Percentiles rank a stretch among this genome's conserved stretches.
Evolutionary conservation across 805 yeast genomes (phyloP).

Genomic region (Suhomyces emberorum): DNA sequence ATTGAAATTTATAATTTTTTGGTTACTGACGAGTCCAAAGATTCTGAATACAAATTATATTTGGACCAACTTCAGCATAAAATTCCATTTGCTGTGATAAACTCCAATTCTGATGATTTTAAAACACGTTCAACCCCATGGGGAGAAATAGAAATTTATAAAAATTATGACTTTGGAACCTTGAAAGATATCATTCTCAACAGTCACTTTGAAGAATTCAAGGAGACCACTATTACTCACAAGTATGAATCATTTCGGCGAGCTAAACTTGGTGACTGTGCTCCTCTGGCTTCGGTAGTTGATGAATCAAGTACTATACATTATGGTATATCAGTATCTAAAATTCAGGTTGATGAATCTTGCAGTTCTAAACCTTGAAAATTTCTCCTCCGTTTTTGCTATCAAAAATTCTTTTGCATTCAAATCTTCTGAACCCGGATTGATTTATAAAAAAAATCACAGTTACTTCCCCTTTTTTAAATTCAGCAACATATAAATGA

Average conservation of each 20-base stretch:
- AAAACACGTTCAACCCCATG: conserved; percentile 13
- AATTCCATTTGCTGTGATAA: conserved; percentile 20
- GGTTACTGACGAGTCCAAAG: not conserved
- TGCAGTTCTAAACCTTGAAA: no score
- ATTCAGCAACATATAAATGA: no score
- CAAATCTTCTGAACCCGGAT: no score
- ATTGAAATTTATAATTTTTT: conserved; percentile 40
- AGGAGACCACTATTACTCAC: conserved; percentile 17
- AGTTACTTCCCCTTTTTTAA: no score
- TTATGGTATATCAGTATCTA: no score
- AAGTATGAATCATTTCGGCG: conserved; percentile 17
- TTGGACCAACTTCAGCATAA: conserved; percentile 12
- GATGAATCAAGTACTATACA: no score
- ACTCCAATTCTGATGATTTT: conserved; percentile 7
- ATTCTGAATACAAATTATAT: conserved; percentile 13
- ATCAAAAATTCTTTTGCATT: no score
- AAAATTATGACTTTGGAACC: conserved; percentile 16
- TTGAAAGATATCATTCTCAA: conserved; percentile 19
- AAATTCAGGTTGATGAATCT: no score
- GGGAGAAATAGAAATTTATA: conserved; percentile 17
- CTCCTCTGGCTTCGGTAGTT: no score
- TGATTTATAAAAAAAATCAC: no score
- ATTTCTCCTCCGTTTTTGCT: no score
- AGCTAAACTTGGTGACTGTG: no score
- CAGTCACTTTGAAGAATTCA: conserved; percentile 26